Evolutionary conservation across 2,329 filamentous ascomycete species (phyloP), one percentile per base, ranked within the genome.

Genomic region (Aspergillus tanneri): DNA sequence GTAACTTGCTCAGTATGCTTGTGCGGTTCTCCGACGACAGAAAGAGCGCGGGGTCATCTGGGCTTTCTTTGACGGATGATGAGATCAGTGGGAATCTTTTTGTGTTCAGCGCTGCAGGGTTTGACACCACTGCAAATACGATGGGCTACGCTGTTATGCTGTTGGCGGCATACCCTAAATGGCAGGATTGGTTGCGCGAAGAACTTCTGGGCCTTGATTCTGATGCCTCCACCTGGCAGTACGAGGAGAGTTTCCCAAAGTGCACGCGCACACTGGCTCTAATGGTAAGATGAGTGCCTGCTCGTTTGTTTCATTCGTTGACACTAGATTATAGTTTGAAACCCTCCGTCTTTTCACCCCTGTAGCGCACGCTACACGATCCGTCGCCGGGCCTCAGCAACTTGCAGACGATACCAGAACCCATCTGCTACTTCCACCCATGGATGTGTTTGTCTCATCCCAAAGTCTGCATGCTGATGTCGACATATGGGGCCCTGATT

Each of bases 181-280:
- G 73, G 64, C 79, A 82, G 59, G 68, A 71, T 3, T 81, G 79
- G 77, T 56, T 82, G 3, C 62, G 63, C 7, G 76, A 76, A 45
- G 80, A 82, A 54, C 64, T 80, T 27, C 62, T 72, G 37, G 37
- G 55, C 2, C 59, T 78, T 5, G 41, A 58, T 4, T 46, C 52
- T 5, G 56, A 61, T 3, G 40, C 50, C 3, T 62, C 61, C 2
- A 50, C 57, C 2, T 57, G 67, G 41, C 66, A 72, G 3, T 81
- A 82, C 54, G 61, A 67, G 2, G 59, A 66, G 1, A 54, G 68
- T 0, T 80, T 73, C 53, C 74, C 77, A 1, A 67, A 62, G 43
- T 64, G 76, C 24, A 66, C 66, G 19, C 69, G 78, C 1, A 68
- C 67, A 24, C 57, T 78, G 30, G 74, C 75, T 10, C 50, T 80